These are phyloP conservation scores for Fomitopsis betulina DNA, from an alignment of 1,284 basidiomycete genomes.

Conservation along the genomic window DNA sequence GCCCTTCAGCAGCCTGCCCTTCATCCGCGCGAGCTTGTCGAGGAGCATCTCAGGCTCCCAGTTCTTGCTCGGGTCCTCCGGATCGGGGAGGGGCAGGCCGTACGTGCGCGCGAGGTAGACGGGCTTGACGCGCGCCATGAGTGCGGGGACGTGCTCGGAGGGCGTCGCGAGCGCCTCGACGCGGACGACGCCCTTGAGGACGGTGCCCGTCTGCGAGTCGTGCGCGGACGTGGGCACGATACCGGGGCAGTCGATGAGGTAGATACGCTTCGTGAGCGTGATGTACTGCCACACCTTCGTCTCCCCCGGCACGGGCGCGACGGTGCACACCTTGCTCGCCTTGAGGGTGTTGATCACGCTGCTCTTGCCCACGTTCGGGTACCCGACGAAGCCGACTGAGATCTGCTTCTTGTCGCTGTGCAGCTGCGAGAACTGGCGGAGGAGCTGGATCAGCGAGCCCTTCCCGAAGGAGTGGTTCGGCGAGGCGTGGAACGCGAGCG, in stretches of 20 bases:
- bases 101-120: slow-evolving; percentile 94
- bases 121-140: slow-evolving; percentile 89
- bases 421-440: slow-evolving; percentile 94
- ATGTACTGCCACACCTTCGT: slow-evolving; percentile 99
- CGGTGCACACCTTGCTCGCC: slow-evolving; percentile 96
- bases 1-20: slow-evolving; percentile 89
- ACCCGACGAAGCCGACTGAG: slow-evolving; percentile 96
- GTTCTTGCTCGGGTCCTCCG: slow-evolving; percentile 40
- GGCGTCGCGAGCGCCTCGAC: slow-evolving; percentile 95
- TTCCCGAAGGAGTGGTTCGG: slow-evolving; percentile 99
- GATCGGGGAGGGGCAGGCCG: slow-evolving; percentile 63
- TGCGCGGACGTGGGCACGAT: slow-evolving; percentile 93
- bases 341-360: slow-evolving; percentile 99
- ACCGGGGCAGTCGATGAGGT: slow-evolving; percentile 98
- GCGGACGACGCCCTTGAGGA: slow-evolving; percentile 95
- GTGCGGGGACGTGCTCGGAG: slow-evolving; percentile 87
- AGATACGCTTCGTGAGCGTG: slow-evolving; percentile 92
- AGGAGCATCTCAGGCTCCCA: slow-evolving; percentile 82
- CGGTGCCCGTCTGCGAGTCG: slow-evolving; percentile 90
- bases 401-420: slow-evolving; percentile 99
- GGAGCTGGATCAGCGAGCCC: slow-evolving; percentile 94
- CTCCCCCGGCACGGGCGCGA: slow-evolving; percentile 97
- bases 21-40: slow-evolving; percentile 84
- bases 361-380: slow-evolving; percentile 98
- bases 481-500: slow-evolving; percentile 97